These are phyloP conservation scores for Hypoxylon intermedium DNA, from an alignment of 495 filamentous ascomycete species.

Conservation along the genomic window DNA sequence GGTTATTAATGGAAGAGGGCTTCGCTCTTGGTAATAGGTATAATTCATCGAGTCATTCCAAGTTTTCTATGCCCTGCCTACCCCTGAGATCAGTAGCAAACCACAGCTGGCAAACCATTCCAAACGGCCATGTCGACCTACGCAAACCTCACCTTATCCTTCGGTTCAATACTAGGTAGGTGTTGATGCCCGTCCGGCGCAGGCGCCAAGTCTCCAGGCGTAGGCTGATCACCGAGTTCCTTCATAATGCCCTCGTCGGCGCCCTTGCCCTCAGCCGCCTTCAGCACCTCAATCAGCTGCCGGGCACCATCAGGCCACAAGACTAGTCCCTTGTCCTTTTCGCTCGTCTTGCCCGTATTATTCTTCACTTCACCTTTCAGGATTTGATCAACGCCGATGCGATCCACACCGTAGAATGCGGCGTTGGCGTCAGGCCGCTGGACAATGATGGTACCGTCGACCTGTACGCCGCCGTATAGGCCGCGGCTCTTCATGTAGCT, in stretches of 20 bases:
- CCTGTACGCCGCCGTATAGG: conserved; percentile 75
- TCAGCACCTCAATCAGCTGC: conserved; percentile 70
- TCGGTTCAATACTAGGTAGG: conserved; percentile 1
- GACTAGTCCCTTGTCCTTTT: conserved; percentile 11
- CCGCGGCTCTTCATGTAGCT: conserved; percentile 81
- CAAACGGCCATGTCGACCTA: neutral
- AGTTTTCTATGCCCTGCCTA: too few relatives aligned
- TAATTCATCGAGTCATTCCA: too few relatives aligned
- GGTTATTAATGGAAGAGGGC: too few relatives aligned
- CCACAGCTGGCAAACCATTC: too few relatives aligned
- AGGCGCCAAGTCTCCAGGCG: conserved; percentile 67
- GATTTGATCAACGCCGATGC: conserved; percentile 65
- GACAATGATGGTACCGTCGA: conserved; percentile 78
- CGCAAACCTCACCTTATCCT: conserved; percentile 12
- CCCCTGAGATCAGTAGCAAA: too few relatives aligned
- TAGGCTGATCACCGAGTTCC: conserved; percentile 52
- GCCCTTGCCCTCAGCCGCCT: conserved; percentile 70
- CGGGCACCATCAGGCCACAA: conserved; percentile 46
- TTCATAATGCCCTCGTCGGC: conserved; percentile 59
- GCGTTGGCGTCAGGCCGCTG: conserved; percentile 81
- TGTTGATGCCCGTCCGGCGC: conserved; percentile 9
- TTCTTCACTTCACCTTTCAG: conserved; percentile 64
- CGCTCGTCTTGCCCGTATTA: neutral
- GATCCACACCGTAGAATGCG: conserved; percentile 68
- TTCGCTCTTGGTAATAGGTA: too few relatives aligned